Percentiles rank a stretch among this genome's conserved stretches.
Evolutionary conservation across 2,329 filamentous ascomycete species (phyloP).

Genomic region (Magnaporthiopsis poae): DNA sequence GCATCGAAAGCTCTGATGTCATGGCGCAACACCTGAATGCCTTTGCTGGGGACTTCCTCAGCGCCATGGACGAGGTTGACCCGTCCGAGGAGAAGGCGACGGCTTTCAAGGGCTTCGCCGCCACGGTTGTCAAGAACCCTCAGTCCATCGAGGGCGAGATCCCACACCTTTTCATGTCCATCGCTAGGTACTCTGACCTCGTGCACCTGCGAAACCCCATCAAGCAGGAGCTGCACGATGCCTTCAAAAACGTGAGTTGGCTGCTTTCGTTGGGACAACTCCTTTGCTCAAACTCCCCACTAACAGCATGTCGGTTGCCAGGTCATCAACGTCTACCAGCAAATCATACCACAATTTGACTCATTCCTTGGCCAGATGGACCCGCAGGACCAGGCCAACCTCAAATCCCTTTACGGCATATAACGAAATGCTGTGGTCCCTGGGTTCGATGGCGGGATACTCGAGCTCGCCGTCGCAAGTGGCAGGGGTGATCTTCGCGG

Average conservation of each 20-base stretch:
- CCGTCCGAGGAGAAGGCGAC: conserved; percentile 90
- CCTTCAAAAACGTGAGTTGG: conserved; percentile 65
- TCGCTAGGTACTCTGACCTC: conserved; percentile 64
- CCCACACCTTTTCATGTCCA: conserved; percentile 70
- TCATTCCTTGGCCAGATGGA: conserved; percentile 44
- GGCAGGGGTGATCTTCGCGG: neutral
- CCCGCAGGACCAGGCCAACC: conserved; percentile 37
- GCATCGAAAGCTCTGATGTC: conserved; percentile 64
- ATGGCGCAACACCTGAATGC: conserved; percentile 69
- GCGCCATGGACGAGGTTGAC: conserved; percentile 71
- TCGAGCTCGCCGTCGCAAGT: neutral
- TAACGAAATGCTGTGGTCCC: conserved; percentile 12
- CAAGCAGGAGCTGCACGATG: conserved; percentile 56
- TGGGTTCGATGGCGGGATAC: neutral
- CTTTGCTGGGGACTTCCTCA: conserved; percentile 75
- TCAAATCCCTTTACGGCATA: conserved; percentile 39
- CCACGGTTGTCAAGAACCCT: conserved; percentile 76
- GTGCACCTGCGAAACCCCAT: conserved; percentile 49
- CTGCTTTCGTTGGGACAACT: neutral
- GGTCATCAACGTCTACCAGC: conserved; percentile 46
- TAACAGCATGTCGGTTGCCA: conserved; percentile 17
- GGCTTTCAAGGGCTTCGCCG: conserved; percentile 81
- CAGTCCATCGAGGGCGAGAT: conserved; percentile 83
- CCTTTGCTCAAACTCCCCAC: neutral
- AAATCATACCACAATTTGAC: conserved; percentile 50